These are phyloP conservation scores for Penicillium sclerotigenum DNA, from an alignment of 2,329 filamentous ascomycete genomes.

Conservation along the genomic window DNA sequence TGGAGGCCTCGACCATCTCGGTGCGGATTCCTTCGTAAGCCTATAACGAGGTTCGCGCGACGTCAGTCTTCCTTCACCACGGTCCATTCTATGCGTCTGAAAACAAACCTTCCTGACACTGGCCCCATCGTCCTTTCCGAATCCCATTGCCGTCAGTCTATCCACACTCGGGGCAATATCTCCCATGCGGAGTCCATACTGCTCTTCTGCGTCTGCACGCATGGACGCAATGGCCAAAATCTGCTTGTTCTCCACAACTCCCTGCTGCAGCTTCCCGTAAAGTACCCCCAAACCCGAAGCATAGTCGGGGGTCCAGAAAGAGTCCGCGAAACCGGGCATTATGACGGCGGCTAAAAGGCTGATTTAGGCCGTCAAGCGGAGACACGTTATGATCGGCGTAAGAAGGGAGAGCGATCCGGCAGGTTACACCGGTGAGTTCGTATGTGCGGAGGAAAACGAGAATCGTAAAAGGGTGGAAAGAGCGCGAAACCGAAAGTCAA, in stretches of 20 bases:
- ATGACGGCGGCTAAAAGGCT: conserved; percentile 34
- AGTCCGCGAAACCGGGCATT: conserved; percentile 89
- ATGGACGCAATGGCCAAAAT: conserved; percentile 85
- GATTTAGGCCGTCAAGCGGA: neutral
- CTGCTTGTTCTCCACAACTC: conserved; percentile 91
- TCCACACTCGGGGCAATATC: conserved; percentile 82
- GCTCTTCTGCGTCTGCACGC: conserved; percentile 92
- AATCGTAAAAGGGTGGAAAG: neutral
- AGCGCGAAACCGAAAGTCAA: neutral
- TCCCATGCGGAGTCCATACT: conserved; percentile 74
- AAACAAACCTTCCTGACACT: conserved; percentile 81
- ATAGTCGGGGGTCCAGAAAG: conserved; percentile 98
- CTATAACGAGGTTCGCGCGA: conserved; percentile 44
- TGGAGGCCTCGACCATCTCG: conserved; percentile 88
- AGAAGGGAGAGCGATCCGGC: neutral
- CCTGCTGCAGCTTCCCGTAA: conserved; percentile 95
- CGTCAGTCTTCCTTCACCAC: neutral
- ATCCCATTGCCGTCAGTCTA: conserved; percentile 72
- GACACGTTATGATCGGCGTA: neutral
- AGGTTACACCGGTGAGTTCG: neutral
- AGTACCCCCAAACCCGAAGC: conserved; percentile 91
- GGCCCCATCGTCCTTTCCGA: conserved; percentile 87
- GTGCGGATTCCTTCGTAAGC: conserved; percentile 89
- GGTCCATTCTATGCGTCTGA: neutral
- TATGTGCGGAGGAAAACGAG: neutral